A percentile compares a stretch with the other conserved stretches of the same genome.
These are phyloP conservation scores for Chlamydomonas eustigma DNA, from an alignment of 139 green algal genomes.

Conservation along the genomic window DNA sequence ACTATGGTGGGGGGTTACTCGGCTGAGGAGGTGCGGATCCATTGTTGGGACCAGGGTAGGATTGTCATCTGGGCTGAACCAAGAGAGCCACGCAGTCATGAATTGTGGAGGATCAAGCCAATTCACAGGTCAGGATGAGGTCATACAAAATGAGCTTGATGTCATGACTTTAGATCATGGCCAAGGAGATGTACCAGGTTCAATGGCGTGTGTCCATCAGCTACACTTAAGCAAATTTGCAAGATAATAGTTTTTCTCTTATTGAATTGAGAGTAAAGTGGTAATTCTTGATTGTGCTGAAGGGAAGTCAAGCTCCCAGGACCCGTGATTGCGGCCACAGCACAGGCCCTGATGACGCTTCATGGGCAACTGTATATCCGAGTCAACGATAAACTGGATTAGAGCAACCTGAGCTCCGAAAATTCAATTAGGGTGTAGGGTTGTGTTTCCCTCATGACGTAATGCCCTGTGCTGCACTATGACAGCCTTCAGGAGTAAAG, in stretches of 20 bases:
- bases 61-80: background rate
- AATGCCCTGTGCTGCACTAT: too few species aligned
- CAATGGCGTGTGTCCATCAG: too few species aligned
- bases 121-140: too few species aligned
- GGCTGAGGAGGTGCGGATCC: background rate
- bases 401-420: background rate
- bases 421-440: background rate
- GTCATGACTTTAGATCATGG: too few species aligned
- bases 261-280: too few species aligned
- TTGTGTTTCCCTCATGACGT: too few species aligned
- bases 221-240: too few species aligned
- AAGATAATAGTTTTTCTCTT: too few species aligned
- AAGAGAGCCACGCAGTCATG: background rate
- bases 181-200: too few species aligned
- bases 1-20: background rate
- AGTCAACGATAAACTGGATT: background rate
- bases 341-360: background rate
- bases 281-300: too few species aligned
- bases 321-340: background rate
- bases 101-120: background rate
- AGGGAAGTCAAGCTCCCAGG: background rate
- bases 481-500: too few species aligned
- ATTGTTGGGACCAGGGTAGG: background rate
- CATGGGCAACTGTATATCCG: background rate
- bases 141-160: too few species aligned